These are phyloP conservation scores for Spinacia oleracea DNA, from an alignment of 179 eudicot genomes.

Conservation along the genomic window DNA sequence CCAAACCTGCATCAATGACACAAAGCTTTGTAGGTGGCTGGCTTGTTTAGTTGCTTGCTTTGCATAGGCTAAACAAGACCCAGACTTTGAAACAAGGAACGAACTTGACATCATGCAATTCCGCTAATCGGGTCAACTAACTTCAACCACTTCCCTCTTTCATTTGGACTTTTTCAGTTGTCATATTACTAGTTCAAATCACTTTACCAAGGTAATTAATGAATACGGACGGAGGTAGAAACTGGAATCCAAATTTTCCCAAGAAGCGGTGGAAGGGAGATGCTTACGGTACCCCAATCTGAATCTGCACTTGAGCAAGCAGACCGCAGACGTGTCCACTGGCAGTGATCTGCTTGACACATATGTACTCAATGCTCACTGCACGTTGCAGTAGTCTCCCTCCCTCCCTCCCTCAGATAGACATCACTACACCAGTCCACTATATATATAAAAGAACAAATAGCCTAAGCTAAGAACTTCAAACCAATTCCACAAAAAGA, in stretches of 20 bases:
- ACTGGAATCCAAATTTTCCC: background rate
- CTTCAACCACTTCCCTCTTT: background rate
- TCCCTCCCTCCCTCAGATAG: background rate
- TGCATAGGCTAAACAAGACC: background rate
- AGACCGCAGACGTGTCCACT: slow-evolving; percentile 26
- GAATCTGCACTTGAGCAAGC: background rate
- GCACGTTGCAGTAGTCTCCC: slow-evolving; percentile 10
- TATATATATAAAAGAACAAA: background rate
- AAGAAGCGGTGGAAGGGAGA: slow-evolving; percentile 17
- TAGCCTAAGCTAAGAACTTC: background rate
- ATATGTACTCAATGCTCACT: background rate
- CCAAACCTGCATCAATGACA: too few relatives aligned
- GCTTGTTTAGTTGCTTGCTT: background rate
- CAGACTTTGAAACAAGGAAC: background rate
- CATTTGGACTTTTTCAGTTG: too few relatives aligned
- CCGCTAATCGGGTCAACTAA: background rate
- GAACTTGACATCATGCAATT: background rate
- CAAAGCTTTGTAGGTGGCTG: too few relatives aligned
- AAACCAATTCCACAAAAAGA: background rate
- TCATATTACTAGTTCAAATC: background rate
- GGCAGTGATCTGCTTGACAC: slow-evolving; percentile 28
- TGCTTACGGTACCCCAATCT: background rate
- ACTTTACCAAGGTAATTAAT: too few relatives aligned
- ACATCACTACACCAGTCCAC: background rate
- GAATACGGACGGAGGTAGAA: too few relatives aligned